A percentile compares a stretch with the other conserved stretches of the same genome.
Evolutionary conservation across 805 yeast genomes (phyloP).

Genomic region (Starmerella riodocensis): DNA sequence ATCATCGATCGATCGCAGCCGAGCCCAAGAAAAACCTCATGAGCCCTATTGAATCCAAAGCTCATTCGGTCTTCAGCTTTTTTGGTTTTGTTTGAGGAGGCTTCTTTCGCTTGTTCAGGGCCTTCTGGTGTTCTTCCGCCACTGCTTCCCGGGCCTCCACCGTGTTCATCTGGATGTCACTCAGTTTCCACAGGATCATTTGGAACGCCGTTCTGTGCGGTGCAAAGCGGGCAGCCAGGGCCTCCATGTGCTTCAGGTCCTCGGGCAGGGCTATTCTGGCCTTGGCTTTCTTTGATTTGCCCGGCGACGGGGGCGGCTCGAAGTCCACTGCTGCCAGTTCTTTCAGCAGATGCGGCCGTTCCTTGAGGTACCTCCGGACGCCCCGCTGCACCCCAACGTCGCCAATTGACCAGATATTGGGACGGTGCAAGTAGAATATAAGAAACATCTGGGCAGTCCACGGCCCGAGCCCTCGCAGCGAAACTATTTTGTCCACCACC

Average conservation of each 20-base stretch:
- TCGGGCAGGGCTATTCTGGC: conserved; percentile 27
- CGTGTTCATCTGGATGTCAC: conserved; percentile 40
- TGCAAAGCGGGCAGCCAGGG: conserved; percentile 42
- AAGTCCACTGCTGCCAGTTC: conserved; percentile 25
- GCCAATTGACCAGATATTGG: conserved; percentile 60
- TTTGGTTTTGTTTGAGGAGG: background rate
- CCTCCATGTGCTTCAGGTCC: conserved; percentile 43
- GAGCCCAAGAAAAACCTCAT: no score
- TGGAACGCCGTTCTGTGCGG: conserved; percentile 61
- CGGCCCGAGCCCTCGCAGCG: conserved; percentile 28
- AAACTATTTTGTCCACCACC: conserved; percentile 24
- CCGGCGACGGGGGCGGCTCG: conserved; percentile 23
- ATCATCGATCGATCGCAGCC: no score
- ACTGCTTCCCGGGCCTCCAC: conserved; percentile 15
- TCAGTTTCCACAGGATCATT: conserved; percentile 61
- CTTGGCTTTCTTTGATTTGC: conserved; percentile 27
- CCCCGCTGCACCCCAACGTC: conserved; percentile 85
- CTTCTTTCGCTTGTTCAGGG: background rate
- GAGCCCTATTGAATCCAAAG: no score
- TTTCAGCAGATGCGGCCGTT: conserved; percentile 28
- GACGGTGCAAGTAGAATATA: conserved; percentile 49
- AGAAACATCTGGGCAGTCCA: conserved; percentile 91
- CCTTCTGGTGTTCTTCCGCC: background rate
- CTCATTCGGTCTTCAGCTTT: conserved; percentile 1
- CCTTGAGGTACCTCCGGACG: conserved; percentile 45